Evolutionary conservation across 352 stramenopile genomes (phyloP).

Genomic region (Phytophthora chlamydospora): DNA sequence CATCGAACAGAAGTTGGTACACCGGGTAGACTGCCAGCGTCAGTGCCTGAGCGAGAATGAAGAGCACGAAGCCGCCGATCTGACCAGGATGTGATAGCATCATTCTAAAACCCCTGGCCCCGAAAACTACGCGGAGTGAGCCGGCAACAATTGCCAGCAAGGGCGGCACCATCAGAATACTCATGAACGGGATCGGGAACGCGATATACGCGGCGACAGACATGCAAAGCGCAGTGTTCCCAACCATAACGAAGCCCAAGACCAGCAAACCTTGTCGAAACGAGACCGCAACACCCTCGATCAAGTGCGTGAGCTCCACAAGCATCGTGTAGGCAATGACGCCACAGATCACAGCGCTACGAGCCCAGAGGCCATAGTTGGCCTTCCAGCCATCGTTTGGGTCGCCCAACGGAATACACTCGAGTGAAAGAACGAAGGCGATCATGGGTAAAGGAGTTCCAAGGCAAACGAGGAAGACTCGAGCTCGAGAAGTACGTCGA

Average conservation of each 20-base stretch:
- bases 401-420: constrained; percentile 21
- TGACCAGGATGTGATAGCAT: constrained; percentile 17
- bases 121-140: constrained; percentile 12
- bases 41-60: constrained; percentile 23
- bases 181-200: constrained; percentile 29
- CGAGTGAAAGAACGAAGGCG: constrained; percentile 12
- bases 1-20: constrained; percentile 23
- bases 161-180: constrained; percentile 23
- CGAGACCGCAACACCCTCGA: constrained; percentile 15
- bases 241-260: constrained; percentile 12
- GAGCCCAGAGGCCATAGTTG: constrained; percentile 27
- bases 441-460: constrained; percentile 28
- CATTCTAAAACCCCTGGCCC: constrained; percentile 6
- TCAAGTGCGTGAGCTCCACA: constrained; percentile 15
- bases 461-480: constrained; percentile 20
- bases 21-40: constrained; percentile 19
- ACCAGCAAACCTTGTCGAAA: constrained; percentile 8
- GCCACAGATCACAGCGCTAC: constrained; percentile 7
- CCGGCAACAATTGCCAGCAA: constrained; percentile 14
- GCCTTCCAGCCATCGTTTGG: constrained; percentile 15
- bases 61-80: constrained; percentile 17
- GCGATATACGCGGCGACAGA: constrained; percentile 6
- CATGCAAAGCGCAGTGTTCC: constrained; percentile 13
- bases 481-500: constrained; percentile 6
- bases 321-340: constrained; percentile 20